Base-by-base conservation (phyloP, 352 stramenopile species). In the Globisporangium solare region DNA sequence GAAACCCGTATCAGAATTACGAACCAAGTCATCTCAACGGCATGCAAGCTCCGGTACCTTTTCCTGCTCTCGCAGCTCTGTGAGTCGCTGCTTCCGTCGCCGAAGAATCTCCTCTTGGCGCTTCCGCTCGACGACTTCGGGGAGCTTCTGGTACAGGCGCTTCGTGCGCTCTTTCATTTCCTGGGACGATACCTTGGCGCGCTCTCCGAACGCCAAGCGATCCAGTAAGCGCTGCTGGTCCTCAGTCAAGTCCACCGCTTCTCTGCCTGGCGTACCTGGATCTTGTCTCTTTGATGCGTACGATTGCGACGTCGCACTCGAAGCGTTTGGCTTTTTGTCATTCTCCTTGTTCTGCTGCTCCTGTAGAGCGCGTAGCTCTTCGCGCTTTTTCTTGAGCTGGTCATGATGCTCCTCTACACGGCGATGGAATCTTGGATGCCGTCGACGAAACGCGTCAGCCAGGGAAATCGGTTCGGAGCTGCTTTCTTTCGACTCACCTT, bases 131-230 rank as follows among this genome's bases (percentile, higher is more conserved):
- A 89, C 58, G 39, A 92, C 78, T 61, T 92, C 84, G 0, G 80
- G 84, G 0, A 92, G 61, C 54, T 89, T 65, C 42, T 81, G 71
- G 56, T 91, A 92, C 32, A 88, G 51, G 13, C 81, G 74, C 7
- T 59, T 68, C 12, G 70, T 92, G 27, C 81, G 73, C 37, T 82
- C 72, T 39, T 79, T 83, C 79, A 91, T 91, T 53, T 92, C 83
- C 6, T 71, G 61, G 4, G 48, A 58, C 1, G 83, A 86, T 6
- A 92, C 76, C 20, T 84, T 80, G 24, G 69, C 70, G 5, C 81
- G 76, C 22, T 69, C 64, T 3, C 79, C 79, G 2, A 66, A 61
- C 10, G 79, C 77, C 14, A 91, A 62, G 13, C 81, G 78, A 18
- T 64, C 56, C 0, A 89, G 56, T 17, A 91, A 47, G 17, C 54